Evolutionary conservation across 2,329 filamentous ascomycete genomes (phyloP).

Genomic region (Aspergillus sp.): DNA sequence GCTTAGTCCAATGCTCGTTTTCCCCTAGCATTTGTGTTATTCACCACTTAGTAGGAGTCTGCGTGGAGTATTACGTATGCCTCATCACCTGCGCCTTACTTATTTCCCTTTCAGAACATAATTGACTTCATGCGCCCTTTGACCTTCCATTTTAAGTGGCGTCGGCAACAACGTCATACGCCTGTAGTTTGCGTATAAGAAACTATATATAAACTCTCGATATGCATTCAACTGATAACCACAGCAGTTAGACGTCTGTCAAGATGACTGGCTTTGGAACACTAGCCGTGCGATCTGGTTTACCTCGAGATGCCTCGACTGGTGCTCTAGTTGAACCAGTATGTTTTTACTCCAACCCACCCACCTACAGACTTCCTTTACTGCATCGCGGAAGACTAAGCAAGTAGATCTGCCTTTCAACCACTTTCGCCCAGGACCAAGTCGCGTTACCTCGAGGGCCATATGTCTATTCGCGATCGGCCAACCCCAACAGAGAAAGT

Average conservation of each 20-base stretch:
- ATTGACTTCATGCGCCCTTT: not conserved
- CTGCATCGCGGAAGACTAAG: not conserved
- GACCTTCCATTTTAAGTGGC: not conserved
- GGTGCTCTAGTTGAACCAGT: not conserved
- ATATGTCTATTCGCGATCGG: not conserved
- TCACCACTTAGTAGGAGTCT: not conserved
- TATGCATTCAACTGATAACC: not conserved
- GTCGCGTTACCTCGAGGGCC: not conserved
- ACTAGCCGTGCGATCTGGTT: not conserved
- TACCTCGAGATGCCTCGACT: not conserved
- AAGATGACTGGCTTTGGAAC: not conserved
- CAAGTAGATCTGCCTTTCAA: not conserved
- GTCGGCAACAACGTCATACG: too few species aligned
- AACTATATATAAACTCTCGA: too few species aligned
- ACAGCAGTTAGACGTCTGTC: not conserved
- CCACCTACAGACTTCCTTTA: too few species aligned
- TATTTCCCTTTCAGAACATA: not conserved
- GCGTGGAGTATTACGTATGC: not conserved
- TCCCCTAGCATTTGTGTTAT: too few species aligned
- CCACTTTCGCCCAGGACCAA: not conserved
- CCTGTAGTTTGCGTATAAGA: too few species aligned
- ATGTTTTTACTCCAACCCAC: not conserved
- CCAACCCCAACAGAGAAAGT: not conserved
- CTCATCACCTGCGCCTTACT: not conserved
- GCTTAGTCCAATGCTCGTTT: too few species aligned